Percentiles rank a stretch among this genome's conserved stretches.
These are phyloP conservation scores for Pyrenophora tritici-repentis DNA, from an alignment of 2,329 filamentous ascomycete genomes.

Conservation along the genomic window DNA sequence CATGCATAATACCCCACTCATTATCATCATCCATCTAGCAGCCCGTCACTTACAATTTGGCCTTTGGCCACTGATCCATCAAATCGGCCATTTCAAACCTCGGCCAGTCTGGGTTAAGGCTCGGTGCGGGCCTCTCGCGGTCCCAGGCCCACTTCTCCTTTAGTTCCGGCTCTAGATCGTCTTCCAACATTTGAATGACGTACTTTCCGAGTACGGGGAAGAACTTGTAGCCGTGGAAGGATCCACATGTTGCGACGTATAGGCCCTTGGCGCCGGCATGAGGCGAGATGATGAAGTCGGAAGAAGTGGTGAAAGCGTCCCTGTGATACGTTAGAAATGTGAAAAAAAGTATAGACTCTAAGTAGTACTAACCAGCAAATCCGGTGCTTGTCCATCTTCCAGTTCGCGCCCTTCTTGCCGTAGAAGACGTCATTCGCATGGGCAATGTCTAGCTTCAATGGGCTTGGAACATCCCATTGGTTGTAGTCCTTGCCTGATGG, in stretches of 20 bases:
- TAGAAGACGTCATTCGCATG: conserved; percentile 64
- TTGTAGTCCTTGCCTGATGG: conserved; percentile 62
- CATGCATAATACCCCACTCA: conserved; percentile 4
- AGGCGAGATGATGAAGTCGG: conserved; percentile 60
- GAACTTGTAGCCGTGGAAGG: conserved; percentile 67
- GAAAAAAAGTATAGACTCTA: neutral
- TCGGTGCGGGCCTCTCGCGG: conserved; percentile 59
- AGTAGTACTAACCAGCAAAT: conserved; percentile 64
- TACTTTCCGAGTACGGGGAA: conserved; percentile 62
- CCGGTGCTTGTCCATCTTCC: conserved; percentile 65
- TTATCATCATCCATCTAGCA: conserved; percentile 1
- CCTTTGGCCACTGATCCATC: conserved; percentile 41
- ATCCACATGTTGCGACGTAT: conserved; percentile 64
- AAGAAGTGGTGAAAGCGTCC: conserved; percentile 66
- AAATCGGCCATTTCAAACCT: conserved; percentile 63
- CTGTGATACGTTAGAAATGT: conserved; percentile 45
- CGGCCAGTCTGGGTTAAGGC: conserved; percentile 61
- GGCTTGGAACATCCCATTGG: conserved; percentile 65
- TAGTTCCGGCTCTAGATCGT: conserved; percentile 52
- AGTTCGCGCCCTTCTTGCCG: conserved; percentile 59
- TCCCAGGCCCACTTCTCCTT: conserved; percentile 68
- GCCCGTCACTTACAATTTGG: conserved; percentile 30
- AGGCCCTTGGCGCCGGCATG: conserved; percentile 55
- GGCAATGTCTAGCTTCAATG: conserved; percentile 64
- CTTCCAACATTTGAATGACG: conserved; percentile 57